Percentiles rank a stretch among this genome's conserved stretches.
Conservation (phyloP, 2,329 filamentous ascomycete genomes). For the Aspergillus texensis region DNA sequence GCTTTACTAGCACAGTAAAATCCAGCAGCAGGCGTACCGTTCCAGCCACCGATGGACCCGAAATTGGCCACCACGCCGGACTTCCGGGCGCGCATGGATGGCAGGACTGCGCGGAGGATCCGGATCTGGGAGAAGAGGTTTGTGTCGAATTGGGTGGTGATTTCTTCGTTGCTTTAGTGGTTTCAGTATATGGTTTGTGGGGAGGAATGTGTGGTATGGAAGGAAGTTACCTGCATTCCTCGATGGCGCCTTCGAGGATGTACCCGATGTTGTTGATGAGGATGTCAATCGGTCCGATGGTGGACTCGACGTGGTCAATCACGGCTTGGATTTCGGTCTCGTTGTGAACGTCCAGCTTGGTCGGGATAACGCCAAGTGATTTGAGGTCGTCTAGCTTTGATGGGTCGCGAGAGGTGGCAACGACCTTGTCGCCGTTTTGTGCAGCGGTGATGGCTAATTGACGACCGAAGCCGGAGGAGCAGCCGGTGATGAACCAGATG, state of each 20-base stretch:
- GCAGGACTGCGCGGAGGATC: constrained; percentile 39
- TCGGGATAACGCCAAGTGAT: background rate
- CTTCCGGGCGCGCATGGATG: constrained; percentile 37
- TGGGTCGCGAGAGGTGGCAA: constrained; percentile 52
- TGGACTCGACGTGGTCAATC: background rate
- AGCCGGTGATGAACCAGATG: constrained; percentile 50
- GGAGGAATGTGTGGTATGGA: no score
- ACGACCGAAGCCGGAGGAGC: constrained; percentile 55
- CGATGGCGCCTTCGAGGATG: constrained; percentile 23
- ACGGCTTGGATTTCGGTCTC: constrained; percentile 4
- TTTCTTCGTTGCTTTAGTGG: background rate
- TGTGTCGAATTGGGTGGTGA: constrained; percentile 22
- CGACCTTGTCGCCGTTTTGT: constrained; percentile 50
- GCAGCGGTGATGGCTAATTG: constrained; percentile 50
- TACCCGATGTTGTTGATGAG: constrained; percentile 53
- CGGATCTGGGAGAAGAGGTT: constrained; percentile 45
- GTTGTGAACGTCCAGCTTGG: constrained; percentile 7
- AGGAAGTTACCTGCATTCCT: constrained; percentile 19
- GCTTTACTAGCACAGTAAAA: constrained; percentile 51
- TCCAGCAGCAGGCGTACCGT: constrained; percentile 33
- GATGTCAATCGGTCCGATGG: constrained; percentile 41
- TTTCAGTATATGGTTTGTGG: background rate
- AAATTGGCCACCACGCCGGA: constrained; percentile 46
- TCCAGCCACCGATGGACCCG: constrained; percentile 51
- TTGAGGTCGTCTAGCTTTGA: constrained; percentile 16